These are phyloP conservation scores for Testicularia cyperi DNA, from an alignment of 1,284 basidiomycete genomes.

Conservation along the genomic window DNA sequence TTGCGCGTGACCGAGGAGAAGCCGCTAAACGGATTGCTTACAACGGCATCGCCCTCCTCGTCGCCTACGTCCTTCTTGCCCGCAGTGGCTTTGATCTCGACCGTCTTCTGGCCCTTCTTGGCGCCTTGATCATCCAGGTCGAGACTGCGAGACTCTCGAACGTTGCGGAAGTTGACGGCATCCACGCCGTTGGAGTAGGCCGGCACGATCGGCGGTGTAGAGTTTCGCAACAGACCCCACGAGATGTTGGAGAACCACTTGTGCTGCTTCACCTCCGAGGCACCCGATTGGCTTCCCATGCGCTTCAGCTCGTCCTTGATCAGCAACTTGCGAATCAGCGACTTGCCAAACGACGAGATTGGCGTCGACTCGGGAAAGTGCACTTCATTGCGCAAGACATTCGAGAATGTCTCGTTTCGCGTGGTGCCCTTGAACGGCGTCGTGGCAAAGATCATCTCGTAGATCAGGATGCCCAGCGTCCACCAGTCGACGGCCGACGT, in stretches of 20 bases:
- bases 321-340: conserved; percentile 80
- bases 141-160: conserved; percentile 85
- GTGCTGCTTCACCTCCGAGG: conserved; percentile 97
- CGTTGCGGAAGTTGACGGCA: conserved; percentile 83
- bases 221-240: conserved; percentile 93
- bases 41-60: conserved; percentile 57
- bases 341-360: conserved; percentile 77
- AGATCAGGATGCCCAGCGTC: conserved; percentile 97
- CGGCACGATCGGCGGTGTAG: conserved; percentile 88
- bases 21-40: conserved; percentile 52
- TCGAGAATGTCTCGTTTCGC: conserved; percentile 92
- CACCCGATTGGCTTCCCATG: conserved; percentile 86
- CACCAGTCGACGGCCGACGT: conserved; percentile 99
- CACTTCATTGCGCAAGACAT: conserved; percentile 85
- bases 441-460: conserved; percentile 99
- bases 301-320: conserved; percentile 90
- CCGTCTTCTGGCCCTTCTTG: conserved; percentile 65
- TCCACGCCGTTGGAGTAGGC: conserved; percentile 76
- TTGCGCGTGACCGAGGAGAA: conserved; percentile 49
- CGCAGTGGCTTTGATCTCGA: conserved; percentile 45
- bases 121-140: conserved; percentile 70
- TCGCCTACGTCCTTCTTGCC: conserved; percentile 51
- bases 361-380: conserved; percentile 83
- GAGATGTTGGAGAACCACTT: conserved; percentile 96
- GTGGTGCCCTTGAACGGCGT: conserved; percentile 97